Evolutionary conservation across 2,329 filamentous ascomycete species (phyloP), one percentile per base, ranked within the genome.

Genomic region (Aspergillus tubingensis): DNA sequence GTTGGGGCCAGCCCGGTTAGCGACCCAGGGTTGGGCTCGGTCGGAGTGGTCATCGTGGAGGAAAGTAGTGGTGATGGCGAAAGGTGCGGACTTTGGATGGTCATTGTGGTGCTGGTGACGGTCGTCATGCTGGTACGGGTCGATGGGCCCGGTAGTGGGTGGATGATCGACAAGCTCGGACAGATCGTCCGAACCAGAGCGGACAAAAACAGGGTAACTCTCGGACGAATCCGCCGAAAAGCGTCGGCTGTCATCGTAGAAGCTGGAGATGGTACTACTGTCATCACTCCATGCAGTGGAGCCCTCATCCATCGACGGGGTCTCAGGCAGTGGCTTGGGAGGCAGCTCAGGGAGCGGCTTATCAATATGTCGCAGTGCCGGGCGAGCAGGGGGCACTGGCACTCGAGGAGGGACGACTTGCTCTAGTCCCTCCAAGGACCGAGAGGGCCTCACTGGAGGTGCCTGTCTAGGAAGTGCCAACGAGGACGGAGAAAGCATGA

Each of bases 341-440:
- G 70, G 73, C 23, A 75, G 67, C 0, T 74, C 70, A 47, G 70
- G 73, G 13, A 75, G 69, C 2, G 73, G 72, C 58, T 74, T 76
- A 51, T 72, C 68, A 52, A 73, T 64, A 43, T 66, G 67, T 17
- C 72, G 60, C 8, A 44, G 10, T 19, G 66, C 61, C 25, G 65
- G 62, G 49, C 58, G 60, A 65, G 59, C 62, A 53, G 62, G 62
- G 54, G 39, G 54, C 44, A 44, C 63, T 56, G 51, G 55, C 49
- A 65, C 44, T 8, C 55, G 62, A 8, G 75, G 75, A 23, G 73
- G 74, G 8, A 77, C 63, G 6, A 75, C 74, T 58, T 68, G 68
- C 54, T 77, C 75, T 25, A 77, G 63, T 8, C 75, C 75, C 63
- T 76, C 73, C 8, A 77, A 68, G 8, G 75, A 77, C 38, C 67